Evolutionary conservation across 805 yeast genomes (phyloP).

Genomic region (Yarrowia sp.): DNA sequence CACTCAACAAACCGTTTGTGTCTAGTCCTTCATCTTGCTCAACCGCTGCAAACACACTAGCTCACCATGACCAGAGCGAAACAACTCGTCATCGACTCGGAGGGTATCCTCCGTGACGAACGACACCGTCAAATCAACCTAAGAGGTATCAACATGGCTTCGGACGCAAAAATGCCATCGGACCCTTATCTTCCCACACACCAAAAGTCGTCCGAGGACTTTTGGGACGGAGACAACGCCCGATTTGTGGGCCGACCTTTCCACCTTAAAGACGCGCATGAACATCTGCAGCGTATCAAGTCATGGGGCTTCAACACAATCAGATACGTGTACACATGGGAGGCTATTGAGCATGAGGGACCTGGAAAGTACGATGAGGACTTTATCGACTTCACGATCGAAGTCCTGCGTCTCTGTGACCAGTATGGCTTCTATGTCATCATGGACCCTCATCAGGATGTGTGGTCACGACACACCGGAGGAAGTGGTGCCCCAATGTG

Average conservation of each 20-base stretch:
- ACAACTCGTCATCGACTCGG: conserved; percentile 37
- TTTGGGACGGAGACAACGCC: conserved; percentile 61
- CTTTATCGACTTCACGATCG: conserved; percentile 66
- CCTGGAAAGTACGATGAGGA: conserved; percentile 80
- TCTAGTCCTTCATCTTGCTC: not conserved
- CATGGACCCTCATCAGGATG: conserved; percentile 90
- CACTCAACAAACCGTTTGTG: too few species aligned
- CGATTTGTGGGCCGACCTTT: conserved; percentile 80
- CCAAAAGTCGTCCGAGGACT: conserved; percentile 40
- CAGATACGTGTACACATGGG: conserved; percentile 84
- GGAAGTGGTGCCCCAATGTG: conserved; percentile 94
- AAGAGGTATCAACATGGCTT: conserved; percentile 80
- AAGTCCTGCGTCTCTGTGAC: conserved; percentile 57
- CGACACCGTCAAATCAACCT: conserved; percentile 58
- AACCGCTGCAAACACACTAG: not conserved
- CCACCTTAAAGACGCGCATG: conserved; percentile 66
- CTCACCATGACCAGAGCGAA: conserved; percentile 1
- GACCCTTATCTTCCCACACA: conserved; percentile 48
- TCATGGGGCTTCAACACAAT: conserved; percentile 79
- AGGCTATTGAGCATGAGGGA: conserved; percentile 82
- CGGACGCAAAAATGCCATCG: conserved; percentile 66
- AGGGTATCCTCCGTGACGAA: conserved; percentile 58
- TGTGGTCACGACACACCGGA: conserved; percentile 87
- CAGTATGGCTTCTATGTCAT: conserved; percentile 71
- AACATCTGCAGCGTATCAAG: conserved; percentile 66